Base-by-base conservation (phyloP, 345 rosid species). In the Toxicodendron radicans region DNA sequence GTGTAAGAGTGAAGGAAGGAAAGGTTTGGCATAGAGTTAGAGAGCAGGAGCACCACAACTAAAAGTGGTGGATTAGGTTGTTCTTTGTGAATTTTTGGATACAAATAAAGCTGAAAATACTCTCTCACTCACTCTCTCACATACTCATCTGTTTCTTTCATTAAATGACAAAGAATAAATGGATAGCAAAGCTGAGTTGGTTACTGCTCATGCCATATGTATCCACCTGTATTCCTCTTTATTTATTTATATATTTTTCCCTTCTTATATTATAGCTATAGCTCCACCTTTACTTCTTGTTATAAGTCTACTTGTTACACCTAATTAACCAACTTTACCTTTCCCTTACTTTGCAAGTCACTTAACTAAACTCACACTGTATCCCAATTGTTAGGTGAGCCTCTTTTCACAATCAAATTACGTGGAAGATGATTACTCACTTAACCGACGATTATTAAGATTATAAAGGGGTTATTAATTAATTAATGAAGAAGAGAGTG, bases 21-120 rank as follows among this genome's bases (percentile, higher is more conserved):
- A 32, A 80, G 88, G 83, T 80, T 86, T 72, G 91, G 88, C 87
- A 83, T 35, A 35, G 9, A 9, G 7, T n/a, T n/a, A 27, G 30
- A 27, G 30, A 35, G 46, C 81, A 85, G 75, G 83, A 79, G 71
- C 83, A 82, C 91, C 93, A 88, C 95, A 88, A 79, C 80, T 70
- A 77, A 75, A 82, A 87, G 86, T 76, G 86, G 77, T 86, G 96
- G 94, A 82, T 89, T 91, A 87, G 97, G 92, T 88, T 88, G 84
- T 69, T 61, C 76, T 76, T 62, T 43, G 35, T 43, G 13, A 62
- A 70, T 73, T 80, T 67, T 79, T 45, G 16, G 57, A 14, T 58
- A n/a, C 16, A 65, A 74, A 77, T 54, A 41, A 67, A 71, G 21
- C 72, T 48, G 71, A 67, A 24, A 71, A 66, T 33, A 2, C 9